Base-by-base conservation (phyloP, 257 asterid species). In the Cruciata laevipes region DNA sequence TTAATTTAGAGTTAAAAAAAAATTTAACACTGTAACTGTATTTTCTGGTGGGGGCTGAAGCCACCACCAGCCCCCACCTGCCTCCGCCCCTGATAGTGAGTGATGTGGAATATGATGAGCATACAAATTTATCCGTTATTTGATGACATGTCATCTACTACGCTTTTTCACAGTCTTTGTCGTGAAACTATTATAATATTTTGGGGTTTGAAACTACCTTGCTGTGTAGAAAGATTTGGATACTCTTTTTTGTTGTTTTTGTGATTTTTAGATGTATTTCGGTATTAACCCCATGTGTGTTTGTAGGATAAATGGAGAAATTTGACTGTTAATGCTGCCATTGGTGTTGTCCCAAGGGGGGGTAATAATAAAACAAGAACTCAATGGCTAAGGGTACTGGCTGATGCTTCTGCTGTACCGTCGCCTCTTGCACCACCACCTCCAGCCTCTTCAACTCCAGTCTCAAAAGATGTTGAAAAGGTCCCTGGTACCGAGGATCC, bases 241-340 rank as follows among this genome's bases (percentile, higher is more conserved):
- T 11, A 9, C 31, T 35, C 47, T 23, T 7, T 7, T 18, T 57
- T 33, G 24, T 37, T 23, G 7, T 2, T 21, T 5, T 33, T 32
- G 71, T 35, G 44, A 51, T 66, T 47, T 47, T 30, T 35, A 44
- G 62, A 2, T 21, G 32, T 27, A 17, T 4, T 40, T 58, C 18
- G 5, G 44, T 51, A 1, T 63, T 27, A 55, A 10, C 21, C 38
- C n/a, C n/a, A 68, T 1, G 56, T 55, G 38, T 49, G 37, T 18
- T 40, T 69, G 16, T 31, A 89, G 98, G 97, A 92, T 84, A 92
- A 92, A 75, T 92, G 97, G 97, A 75, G 98, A 70, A 92, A 92
- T 77, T 78, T 92, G 83, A 86, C 81, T 66, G 93, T 83, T 14
- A 75, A 83, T 61, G 91, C 94, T 57, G 62, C 66, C 23, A 87